A percentile compares a stretch with the other conserved stretches of the same genome.
Evolutionary conservation across 352 stramenopile genomes (phyloP).

Genomic region (Phytophthora syringae): DNA sequence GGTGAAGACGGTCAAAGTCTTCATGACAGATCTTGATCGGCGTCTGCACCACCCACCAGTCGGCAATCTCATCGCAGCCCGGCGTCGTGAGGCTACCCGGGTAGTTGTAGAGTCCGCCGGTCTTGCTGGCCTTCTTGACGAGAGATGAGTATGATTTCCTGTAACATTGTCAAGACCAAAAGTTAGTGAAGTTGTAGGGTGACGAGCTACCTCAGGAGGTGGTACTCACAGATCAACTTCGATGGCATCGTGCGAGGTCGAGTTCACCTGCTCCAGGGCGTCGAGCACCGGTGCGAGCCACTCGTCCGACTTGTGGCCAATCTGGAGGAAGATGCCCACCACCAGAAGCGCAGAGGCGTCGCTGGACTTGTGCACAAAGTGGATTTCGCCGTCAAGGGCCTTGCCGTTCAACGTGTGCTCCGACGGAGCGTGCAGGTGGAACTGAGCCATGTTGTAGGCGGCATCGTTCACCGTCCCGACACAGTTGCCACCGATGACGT

Average conservation of each 20-base stretch:
- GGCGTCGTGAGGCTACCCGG: constrained; percentile 70
- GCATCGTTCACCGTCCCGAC: constrained; percentile 5
- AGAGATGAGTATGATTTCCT: constrained; percentile 47
- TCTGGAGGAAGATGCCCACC: constrained; percentile 43
- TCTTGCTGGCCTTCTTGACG: constrained; percentile 15
- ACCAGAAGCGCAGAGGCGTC: constrained; percentile 48
- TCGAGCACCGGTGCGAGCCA: constrained; percentile 47
- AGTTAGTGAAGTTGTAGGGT: constrained; percentile 1
- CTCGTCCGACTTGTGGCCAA: constrained; percentile 22
- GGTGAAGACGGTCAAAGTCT: constrained; percentile 44
- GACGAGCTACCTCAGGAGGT: not conserved
- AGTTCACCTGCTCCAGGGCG: constrained; percentile 39
- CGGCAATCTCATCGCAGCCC: constrained; percentile 52
- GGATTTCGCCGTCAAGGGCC: constrained; percentile 53
- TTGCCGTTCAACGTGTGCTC: constrained; percentile 67
- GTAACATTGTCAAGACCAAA: constrained; percentile 3
- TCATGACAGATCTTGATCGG: constrained; percentile 48
- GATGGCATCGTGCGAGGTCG: constrained; percentile 16
- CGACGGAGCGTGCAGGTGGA: constrained; percentile 62
- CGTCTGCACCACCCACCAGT: constrained; percentile 71
- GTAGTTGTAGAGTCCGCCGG: constrained; percentile 62
- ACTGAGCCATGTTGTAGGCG: constrained; percentile 37
- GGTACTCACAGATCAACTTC: constrained; percentile 40
- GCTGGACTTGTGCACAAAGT: constrained; percentile 62
- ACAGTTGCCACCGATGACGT: constrained; percentile 29